A percentile compares a stretch with the other conserved stretches of the same genome.
These are phyloP conservation scores for Punica granatum DNA, from an alignment of 345 rosid genomes.

Conservation along the genomic window DNA sequence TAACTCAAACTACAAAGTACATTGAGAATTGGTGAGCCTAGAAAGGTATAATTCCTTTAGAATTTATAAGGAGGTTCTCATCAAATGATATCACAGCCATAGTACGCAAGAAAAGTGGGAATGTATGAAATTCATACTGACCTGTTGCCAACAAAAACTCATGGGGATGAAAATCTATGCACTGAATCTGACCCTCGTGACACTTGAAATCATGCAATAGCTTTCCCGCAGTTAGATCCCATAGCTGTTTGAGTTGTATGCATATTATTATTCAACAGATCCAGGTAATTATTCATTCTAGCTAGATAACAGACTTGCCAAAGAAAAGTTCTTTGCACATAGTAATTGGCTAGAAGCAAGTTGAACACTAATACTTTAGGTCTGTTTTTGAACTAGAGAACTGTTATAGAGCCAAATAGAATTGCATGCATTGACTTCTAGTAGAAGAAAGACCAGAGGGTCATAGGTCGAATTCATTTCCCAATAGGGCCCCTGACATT, in stretches of 20 bases:
- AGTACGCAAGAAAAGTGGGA: not conserved
- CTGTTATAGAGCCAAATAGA: not conserved
- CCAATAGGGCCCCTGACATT: not conserved
- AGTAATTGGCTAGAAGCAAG: not conserved
- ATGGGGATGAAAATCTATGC: slow-evolving; percentile 98
- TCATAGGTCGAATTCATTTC: not conserved
- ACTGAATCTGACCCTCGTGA: slow-evolving; percentile 93
- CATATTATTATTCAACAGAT: not conserved
- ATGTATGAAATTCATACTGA: slow-evolving; percentile 22
- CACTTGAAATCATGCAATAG: slow-evolving; percentile 79
- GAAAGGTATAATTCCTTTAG: not conserved
- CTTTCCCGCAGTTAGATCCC: slow-evolving; percentile 99
- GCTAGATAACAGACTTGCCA: not conserved
- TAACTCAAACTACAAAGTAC: not conserved
- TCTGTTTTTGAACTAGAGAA: not conserved
- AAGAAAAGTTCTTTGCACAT: not conserved
- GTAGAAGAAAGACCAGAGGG: not conserved
- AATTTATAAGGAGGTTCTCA: not conserved
- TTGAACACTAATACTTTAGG: not conserved
- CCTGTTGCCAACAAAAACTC: slow-evolving; percentile 97
- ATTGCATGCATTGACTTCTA: not conserved
- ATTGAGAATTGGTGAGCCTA: not conserved
- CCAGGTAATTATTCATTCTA: not conserved
- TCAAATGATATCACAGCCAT: not conserved
- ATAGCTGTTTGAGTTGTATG: slow-evolving; percentile 44